Evolutionary conservation across 1,284 basidiomycete species (phyloP), one percentile per base, ranked within the genome.

Genomic region (Inonotus obliquus): DNA sequence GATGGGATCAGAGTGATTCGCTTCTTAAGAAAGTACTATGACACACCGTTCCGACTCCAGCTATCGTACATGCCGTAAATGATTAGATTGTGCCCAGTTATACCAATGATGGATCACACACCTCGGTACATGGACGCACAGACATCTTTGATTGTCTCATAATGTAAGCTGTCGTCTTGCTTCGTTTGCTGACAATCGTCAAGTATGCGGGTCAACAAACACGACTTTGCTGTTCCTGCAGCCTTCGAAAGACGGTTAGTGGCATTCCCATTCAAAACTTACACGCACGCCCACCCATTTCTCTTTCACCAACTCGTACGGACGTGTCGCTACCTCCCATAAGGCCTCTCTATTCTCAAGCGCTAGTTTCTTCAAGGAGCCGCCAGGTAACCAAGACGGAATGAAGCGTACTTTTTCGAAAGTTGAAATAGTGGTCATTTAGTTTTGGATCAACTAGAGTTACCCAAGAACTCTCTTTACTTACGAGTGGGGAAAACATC

Each of bases 401-500:
- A 60, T 9, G 23, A 54, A 58, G 10, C 58, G 57, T 9, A 63
- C 62, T 63, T 2, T 32, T 32, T 32, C n/a, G n/a, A 32, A 32
- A 32, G 32, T 4, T 9, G 5, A 45, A 41, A 25, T 27, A 54
- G 23, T 35, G 23, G n/a, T 27, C 44, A 9, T 7, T 5, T 38
- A 23, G 23, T 25, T 19, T 27, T 4, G 32, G 10, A 3, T 23
- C 29, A n/a, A n/a, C n/a, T n/a, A n/a, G n/a, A n/a, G n/a, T n/a
- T n/a, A n/a, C 9, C 39, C 38, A 23, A 23, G 9, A 49, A 61
- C 27, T 41, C 17, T 25, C 5, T 14, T 25, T 9, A 32, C 65
- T 32, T 23, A 68, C 67, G 45, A 5, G 65, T 63, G 6, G 70
- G 71, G 23, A 70, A 65, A n/a, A 68, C 51, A 56, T 72, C 70